phyloP scores from a whole-genome alignment of 2,329 filamentous ascomycete genomes.

The Talaromyces albobiverticillius region DNA sequence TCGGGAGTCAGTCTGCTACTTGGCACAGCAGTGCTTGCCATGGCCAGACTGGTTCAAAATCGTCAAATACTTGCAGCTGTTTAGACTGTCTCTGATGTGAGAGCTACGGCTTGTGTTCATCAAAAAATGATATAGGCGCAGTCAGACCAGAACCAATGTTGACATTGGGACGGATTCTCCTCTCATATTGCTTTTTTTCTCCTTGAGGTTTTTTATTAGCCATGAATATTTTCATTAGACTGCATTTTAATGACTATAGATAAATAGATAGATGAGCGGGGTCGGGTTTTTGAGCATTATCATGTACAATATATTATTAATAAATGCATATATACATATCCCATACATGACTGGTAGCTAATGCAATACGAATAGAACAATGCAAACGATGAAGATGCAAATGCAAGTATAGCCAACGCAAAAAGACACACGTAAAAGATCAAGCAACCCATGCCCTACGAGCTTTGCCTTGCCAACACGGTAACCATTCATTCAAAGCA shows the following conservation, averaged over 20 bases:
- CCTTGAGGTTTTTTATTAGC: too few relatives aligned
- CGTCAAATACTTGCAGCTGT: conserved; percentile 17
- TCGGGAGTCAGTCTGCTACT: conserved; percentile 30
- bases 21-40: conserved; percentile 25
- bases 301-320: too few relatives aligned
- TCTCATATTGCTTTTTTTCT: not conserved
- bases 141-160: too few relatives aligned
- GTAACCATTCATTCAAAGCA: conserved; percentile 47
- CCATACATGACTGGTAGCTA: not conserved
- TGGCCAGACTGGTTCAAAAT: conserved; percentile 22
- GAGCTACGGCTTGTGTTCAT: too few relatives aligned
- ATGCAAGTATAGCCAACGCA: not conserved
- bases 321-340: not conserved
- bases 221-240: not conserved
- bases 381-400: not conserved
- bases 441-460: conserved; percentile 5
- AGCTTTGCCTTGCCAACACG: conserved; percentile 34
- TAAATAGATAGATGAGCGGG: too few relatives aligned
- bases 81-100: too few relatives aligned
- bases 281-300: too few relatives aligned
- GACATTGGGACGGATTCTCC: not conserved
- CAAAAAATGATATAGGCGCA: too few relatives aligned
- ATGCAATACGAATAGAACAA: not conserved
- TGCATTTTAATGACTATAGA: too few relatives aligned
- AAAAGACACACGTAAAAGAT: not conserved